Evolutionary conservation across 2,329 filamentous ascomycete genomes (phyloP), one percentile per base, ranked within the genome.

Genomic region (Hypoxylon sp.): DNA sequence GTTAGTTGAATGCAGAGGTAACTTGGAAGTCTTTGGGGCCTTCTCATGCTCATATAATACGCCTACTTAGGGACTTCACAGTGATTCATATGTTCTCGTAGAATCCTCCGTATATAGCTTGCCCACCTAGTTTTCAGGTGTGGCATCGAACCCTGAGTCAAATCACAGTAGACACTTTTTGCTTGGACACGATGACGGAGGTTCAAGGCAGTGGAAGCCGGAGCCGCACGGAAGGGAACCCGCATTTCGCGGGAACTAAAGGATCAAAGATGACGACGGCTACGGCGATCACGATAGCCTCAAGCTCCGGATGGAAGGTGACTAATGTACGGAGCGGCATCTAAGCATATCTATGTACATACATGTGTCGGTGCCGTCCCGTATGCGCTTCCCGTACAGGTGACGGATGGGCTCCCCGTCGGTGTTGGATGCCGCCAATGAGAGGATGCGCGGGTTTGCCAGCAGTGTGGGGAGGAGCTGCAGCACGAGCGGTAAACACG

Each of bases 231-330:
- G 24, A 11, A 3, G 24, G 41, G 41, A 24, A 10, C 8, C 9
- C 26, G 38, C 6, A 24, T 26, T 41, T 41, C 11, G 13, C 21
- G 21, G 21, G 2, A 23, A 7, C 20, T 18, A 38, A 23, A 13
- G 11, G 7, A 13, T 41, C 8, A 24, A 21, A n/a, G 37, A 18
- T 48, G 10, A 26, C 37, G 13, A 13, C 11, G 41, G 31, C 18
- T 43, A 54, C 48, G 52, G 37, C 46, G 43, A 27, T 53, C 45
- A 40, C 24, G 46, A 63, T 59, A 47, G 47, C 59, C 58, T 66
- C 59, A 53, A 33, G 37, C 50, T 15, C 29, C 31, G n/a, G 24
- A 31, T 2, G 21, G 38, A 46, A 38, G 31, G 17, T 37, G 38
- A 17, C 10, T 7, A 13, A 15, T n/a, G 10, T 24, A 42, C 21